Percentiles rank a stretch among this genome's conserved stretches.
phyloP scores from a whole-genome alignment of 176 grass and related monocot species.

The Sorghum bicolor region Sorghum_bicolor_NCBIv3 NC_012879.2:44899501-44900000 shows the following conservation, averaged over 20 bases:
- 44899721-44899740: not conserved
- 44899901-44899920: not conserved
- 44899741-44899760: conserved; percentile 16
- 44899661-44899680: conserved; percentile 55
- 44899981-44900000: not conserved
- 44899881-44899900: not conserved
- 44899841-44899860: not conserved
- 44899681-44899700: conserved; percentile 65
- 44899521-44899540: too few relatives aligned
- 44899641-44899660: conserved; percentile 81
- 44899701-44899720: not conserved
- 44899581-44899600: not conserved
- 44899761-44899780: conserved; percentile 50
- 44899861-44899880: not conserved
- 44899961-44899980: conserved; percentile 9
- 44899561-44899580: not conserved
- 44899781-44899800: conserved; percentile 34
- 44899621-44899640: conserved; percentile 65
- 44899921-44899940: not conserved
- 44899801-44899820: not conserved
- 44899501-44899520: not conserved
- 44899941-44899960: not conserved
- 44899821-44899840: not conserved
- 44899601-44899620: conserved; percentile 65
- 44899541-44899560: not conserved